Base-by-base conservation (phyloP, 1,284 basidiomycete species). In the Chalciporus sp. region DNA sequence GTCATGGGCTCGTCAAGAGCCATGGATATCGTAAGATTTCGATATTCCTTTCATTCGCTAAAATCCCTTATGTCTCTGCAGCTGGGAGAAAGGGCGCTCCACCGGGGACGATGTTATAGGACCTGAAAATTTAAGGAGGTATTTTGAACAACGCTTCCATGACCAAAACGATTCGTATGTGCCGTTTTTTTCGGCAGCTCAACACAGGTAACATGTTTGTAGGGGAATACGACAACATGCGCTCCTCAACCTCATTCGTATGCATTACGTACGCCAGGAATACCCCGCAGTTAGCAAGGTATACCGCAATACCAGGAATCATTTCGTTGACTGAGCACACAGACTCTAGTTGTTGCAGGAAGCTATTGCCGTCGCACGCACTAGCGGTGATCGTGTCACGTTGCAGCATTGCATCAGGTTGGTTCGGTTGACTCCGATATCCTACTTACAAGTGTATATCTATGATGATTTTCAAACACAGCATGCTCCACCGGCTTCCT, bases 81-180 rank as follows among this genome's bases (percentile, higher is more conserved):
- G 90, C 2, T 91, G 82, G 76, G 82, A 89, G 62, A 81, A 80
- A 55, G 82, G 79, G 12, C 64, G 78, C 28, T 75, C 79, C 11
- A 79, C 80, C 7, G 88, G 87, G 0, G 88, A 92, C 65, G 84
- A 83, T 54, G 83, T 81, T 42, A 62, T 80, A 10, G 87, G 88
- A 0, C 76, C 81, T 4, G 90, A 92, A 60, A 85, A 82, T 59
- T 68, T 92, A 40, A 79, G 89, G 39, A 74, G 82, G 47, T 92
- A 89, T 67, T 92, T 92, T 59, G 90, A 92, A 63, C 90, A 92
- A 59, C 85, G 83, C 61, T 92, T 92, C 62, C 86, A 90, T 60
- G 84, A 87, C 49, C 79, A 76, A 19, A 86, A 83, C 57, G 90
- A 92, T 67, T 91, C 89, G 87, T 90, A 58, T 61, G 89, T 73